Conservation (phyloP, 2,329 filamentous ascomycete genomes). For the Beauveria scarabaeidicola region DNA sequence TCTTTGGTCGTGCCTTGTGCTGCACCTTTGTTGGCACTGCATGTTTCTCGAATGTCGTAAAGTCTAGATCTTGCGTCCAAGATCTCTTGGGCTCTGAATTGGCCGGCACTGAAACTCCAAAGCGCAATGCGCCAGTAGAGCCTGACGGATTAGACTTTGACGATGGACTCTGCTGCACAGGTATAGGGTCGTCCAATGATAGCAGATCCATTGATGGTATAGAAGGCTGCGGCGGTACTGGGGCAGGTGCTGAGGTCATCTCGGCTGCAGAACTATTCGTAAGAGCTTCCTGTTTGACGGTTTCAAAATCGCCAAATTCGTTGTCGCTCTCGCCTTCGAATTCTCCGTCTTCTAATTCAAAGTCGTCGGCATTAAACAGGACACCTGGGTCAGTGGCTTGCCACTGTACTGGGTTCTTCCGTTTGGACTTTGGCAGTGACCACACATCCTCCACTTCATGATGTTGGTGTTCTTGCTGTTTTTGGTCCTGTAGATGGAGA, state of each 20-base stretch:
- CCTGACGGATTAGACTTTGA: slow-evolving; percentile 10
- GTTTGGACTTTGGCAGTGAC: slow-evolving; percentile 16
- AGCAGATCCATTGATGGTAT: slow-evolving; percentile 32
- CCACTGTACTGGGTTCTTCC: slow-evolving; percentile 13
- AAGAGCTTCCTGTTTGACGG: slow-evolving; percentile 22
- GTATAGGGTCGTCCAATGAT: slow-evolving; percentile 26
- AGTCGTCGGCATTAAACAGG: slow-evolving; percentile 58
- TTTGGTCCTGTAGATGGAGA: not conserved
- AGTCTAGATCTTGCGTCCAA: not conserved
- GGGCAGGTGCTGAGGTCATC: slow-evolving; percentile 13
- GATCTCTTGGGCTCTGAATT: not conserved
- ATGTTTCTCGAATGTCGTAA: not conserved
- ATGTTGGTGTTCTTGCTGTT: not conserved
- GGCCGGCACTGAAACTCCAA: not conserved
- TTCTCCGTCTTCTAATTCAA: slow-evolving; percentile 32
- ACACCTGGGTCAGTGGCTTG: slow-evolving; percentile 40
- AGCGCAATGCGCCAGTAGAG: not conserved
- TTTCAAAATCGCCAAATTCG: slow-evolving; percentile 45
- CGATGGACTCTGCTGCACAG: slow-evolving; percentile 13
- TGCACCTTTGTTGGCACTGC: not conserved
- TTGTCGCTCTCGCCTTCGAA: slow-evolving; percentile 42
- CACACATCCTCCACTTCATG: not conserved
- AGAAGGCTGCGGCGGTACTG: slow-evolving; percentile 12
- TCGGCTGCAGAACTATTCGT: slow-evolving; percentile 15
- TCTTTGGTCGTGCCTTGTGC: not conserved